These are phyloP conservation scores for Rhynchosporium graminicola DNA, from an alignment of 2,329 filamentous ascomycete genomes.

Conservation along the genomic window DNA sequence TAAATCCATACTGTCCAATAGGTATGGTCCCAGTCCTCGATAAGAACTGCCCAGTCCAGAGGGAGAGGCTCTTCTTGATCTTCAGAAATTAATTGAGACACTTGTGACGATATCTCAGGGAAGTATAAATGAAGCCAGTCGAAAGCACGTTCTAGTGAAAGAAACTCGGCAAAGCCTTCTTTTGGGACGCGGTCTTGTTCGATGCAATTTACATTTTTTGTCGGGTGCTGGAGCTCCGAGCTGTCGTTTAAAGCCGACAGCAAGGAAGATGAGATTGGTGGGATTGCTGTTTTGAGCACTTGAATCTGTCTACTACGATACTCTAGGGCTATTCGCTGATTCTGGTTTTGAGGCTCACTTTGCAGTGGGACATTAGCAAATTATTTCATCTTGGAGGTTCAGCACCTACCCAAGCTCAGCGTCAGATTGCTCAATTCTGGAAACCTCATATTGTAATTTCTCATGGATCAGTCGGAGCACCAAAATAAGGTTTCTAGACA, in stretches of 20 bases:
- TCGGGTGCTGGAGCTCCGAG: constrained; percentile 20
- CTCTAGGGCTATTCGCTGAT: constrained; percentile 32
- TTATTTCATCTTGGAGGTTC: not conserved
- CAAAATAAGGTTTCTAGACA: constrained; percentile 27
- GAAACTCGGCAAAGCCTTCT: constrained; percentile 33
- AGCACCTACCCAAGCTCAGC: constrained; percentile 3
- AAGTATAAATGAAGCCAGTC: constrained; percentile 25
- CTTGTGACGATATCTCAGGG: constrained; percentile 16
- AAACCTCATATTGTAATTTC: constrained; percentile 31
- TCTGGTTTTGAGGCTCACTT: constrained; percentile 29
- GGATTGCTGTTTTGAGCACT: constrained; percentile 25
- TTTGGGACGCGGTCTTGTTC: not conserved
- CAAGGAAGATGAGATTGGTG: constrained; percentile 12
- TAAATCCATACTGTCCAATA: constrained; percentile 37
- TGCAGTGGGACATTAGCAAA: not conserved
- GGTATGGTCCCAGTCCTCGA: constrained; percentile 34
- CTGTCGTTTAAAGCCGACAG: constrained; percentile 11
- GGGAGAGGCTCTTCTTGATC: constrained; percentile 36
- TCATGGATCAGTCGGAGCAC: constrained; percentile 24
- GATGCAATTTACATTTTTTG: not conserved
- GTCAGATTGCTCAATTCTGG: constrained; percentile 12
- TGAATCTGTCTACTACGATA: constrained; percentile 32
- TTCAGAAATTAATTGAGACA: constrained; percentile 28
- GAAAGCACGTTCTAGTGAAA: constrained; percentile 34
- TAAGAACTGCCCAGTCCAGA: constrained; percentile 31